phyloP scores from a whole-genome alignment of 2,329 filamentous ascomycete species.

The Hypocrella siamensis region DNA sequence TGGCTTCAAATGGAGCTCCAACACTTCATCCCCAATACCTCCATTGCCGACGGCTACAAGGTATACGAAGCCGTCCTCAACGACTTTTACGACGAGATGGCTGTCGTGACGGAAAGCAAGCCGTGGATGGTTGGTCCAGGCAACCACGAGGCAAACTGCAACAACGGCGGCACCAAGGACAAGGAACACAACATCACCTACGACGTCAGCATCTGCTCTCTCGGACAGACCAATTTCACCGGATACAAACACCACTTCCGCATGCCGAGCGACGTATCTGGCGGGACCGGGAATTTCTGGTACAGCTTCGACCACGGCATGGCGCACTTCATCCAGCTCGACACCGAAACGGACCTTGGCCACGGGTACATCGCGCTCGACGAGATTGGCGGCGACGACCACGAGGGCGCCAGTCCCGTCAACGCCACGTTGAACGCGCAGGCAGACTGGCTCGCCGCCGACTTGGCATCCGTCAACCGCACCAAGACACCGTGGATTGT shows the following conservation, averaged over 20 bases:
- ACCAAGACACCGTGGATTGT: constrained; percentile 30
- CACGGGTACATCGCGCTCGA: constrained; percentile 10
- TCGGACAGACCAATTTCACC: constrained; percentile 43
- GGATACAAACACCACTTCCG: constrained; percentile 40
- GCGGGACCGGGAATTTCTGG: constrained; percentile 10
- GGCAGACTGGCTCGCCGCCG: constrained; percentile 16
- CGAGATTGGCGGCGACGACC: constrained; percentile 7
- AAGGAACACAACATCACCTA: not conserved
- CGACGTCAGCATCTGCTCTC: constrained; percentile 19
- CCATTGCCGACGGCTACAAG: constrained; percentile 28
- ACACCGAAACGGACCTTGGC: constrained; percentile 13
- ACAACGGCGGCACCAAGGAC: constrained; percentile 21
- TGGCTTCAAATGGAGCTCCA: constrained; percentile 18
- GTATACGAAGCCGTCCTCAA: constrained; percentile 39
- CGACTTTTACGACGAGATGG: constrained; percentile 27
- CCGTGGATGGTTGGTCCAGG: constrained; percentile 27
- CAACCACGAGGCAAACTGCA: constrained; percentile 41
- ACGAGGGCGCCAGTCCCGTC: constrained; percentile 29
- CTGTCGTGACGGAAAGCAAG: constrained; percentile 31
- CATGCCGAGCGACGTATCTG: constrained; percentile 28
- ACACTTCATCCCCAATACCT: constrained; percentile 21
- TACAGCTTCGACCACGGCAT: constrained; percentile 12
- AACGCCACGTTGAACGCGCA: constrained; percentile 27
- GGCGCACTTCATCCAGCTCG: constrained; percentile 15
- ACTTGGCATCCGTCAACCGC: constrained; percentile 39